A percentile compares a stretch with the other conserved stretches of the same genome.
These are phyloP conservation scores for Cadophora malorum DNA, from an alignment of 2,329 filamentous ascomycete species.

Conservation along the genomic window DNA sequence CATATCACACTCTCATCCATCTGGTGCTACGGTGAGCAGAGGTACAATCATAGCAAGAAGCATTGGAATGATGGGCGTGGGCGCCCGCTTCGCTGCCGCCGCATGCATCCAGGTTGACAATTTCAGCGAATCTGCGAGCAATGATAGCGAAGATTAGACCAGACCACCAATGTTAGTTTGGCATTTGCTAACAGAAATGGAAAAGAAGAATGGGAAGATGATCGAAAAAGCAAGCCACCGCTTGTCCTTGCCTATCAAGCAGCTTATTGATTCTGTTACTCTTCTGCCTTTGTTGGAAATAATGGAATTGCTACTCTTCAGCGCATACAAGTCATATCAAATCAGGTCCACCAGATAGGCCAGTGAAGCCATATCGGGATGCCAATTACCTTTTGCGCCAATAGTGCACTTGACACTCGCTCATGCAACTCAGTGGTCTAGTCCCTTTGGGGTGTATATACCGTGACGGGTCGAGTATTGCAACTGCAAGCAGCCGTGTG, in stretches of 20 bases:
- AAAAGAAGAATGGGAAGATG: not conserved
- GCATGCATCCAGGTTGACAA: not conserved
- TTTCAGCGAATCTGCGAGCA: slow-evolving; percentile 15
- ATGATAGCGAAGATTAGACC: slow-evolving; percentile 12
- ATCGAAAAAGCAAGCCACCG: not conserved
- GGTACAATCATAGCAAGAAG: not conserved
- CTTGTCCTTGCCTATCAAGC: not conserved
- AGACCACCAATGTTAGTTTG: slow-evolving; percentile 8
- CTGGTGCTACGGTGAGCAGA: not conserved
- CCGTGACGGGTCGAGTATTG: not conserved
- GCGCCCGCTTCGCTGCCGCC: not conserved
- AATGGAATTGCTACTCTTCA: not conserved
- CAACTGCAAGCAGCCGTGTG: slow-evolving; percentile 8
- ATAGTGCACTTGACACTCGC: slow-evolving; percentile 1
- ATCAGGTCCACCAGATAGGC: slow-evolving; percentile 20
- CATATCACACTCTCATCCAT: not conserved
- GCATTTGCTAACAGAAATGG: slow-evolving; percentile 3
- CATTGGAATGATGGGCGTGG: not conserved
- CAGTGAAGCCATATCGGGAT: slow-evolving; percentile 14
- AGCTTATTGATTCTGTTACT: not conserved
- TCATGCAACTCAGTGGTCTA: not conserved
- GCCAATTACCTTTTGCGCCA: slow-evolving; percentile 15
- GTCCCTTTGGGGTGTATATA: slow-evolving; percentile 7
- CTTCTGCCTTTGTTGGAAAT: not conserved
- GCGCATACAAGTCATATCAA: slow-evolving; percentile 15